A percentile compares a stretch with the other conserved stretches of the same genome.
These are phyloP conservation scores for Citrus inodora DNA, from an alignment of 345 rosid genomes.

Conservation along the genomic window DNA sequence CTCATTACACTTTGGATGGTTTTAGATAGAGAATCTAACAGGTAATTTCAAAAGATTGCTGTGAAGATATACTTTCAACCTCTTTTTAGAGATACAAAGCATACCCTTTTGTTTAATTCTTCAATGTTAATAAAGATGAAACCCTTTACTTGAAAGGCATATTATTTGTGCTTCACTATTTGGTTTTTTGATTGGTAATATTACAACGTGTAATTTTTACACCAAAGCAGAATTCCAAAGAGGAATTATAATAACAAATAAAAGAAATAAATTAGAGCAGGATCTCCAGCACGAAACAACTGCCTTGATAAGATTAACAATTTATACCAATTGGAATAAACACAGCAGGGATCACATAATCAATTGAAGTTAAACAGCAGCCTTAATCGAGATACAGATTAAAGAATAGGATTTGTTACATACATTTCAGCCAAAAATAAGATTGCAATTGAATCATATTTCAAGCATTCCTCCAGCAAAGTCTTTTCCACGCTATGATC, in stretches of 20 bases:
- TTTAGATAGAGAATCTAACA: not conserved
- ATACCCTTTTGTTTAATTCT: not conserved
- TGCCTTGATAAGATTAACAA: not conserved
- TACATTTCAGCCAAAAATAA: slow-evolving; percentile 11
- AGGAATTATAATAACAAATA: not conserved
- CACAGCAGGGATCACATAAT: slow-evolving; percentile 6
- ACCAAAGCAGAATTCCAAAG: not conserved
- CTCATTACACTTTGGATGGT: not conserved
- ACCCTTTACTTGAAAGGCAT: not conserved
- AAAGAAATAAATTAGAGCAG: not conserved
- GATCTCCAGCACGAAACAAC: not conserved
- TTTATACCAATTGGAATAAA: slow-evolving; percentile 8
- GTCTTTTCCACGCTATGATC: slow-evolving; percentile 3
- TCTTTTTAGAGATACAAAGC: not conserved
- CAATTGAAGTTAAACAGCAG: slow-evolving; percentile 4
- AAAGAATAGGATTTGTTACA: slow-evolving; percentile 13
- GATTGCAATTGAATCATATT: slow-evolving; percentile 5
- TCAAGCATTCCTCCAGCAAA: slow-evolving; percentile 1
- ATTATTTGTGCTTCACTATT: not conserved
- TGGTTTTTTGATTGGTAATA: not conserved
- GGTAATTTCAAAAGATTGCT: not conserved
- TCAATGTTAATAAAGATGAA: not conserved
- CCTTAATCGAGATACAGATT: slow-evolving; percentile 1
- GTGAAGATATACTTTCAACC: not conserved
- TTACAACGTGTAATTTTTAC: not conserved